A percentile compares a stretch with the other conserved stretches of the same genome.
Conservation (phyloP, 1,284 basidiomycete species). For the Leucocoprinus gongylophorus region DNA sequence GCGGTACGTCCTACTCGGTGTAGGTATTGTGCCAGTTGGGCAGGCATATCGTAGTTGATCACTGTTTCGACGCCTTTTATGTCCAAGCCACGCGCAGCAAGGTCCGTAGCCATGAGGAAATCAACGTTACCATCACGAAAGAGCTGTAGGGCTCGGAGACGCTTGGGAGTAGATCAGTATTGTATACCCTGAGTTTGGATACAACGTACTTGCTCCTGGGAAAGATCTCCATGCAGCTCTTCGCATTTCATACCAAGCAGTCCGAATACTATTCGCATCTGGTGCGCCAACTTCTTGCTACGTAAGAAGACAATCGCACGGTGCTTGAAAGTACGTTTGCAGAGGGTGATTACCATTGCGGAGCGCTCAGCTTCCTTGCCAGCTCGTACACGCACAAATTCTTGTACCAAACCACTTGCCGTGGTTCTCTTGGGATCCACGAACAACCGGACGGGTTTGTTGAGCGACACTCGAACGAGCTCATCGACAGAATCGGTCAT, state of each 20-base stretch:
- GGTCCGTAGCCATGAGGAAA: conserved; percentile 92
- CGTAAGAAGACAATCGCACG: conserved; percentile 91
- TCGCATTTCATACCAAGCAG: conserved; percentile 83
- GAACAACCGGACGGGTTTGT: conserved; percentile 89
- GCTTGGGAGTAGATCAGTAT: conserved; percentile 39
- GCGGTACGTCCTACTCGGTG: conserved; percentile 97
- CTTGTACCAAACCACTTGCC: conserved; percentile 87
- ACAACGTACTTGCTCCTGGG: conserved; percentile 80
- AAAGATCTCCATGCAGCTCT: conserved; percentile 92
- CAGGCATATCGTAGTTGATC: conserved; percentile 98
- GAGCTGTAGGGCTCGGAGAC: conserved; percentile 76
- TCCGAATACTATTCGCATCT: conserved; percentile 91
- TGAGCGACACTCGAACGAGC: conserved; percentile 85
- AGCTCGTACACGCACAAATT: conserved; percentile 86
- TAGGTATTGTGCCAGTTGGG: conserved; percentile 88
- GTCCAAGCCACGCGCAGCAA: conserved; percentile 92
- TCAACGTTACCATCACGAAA: conserved; percentile 86
- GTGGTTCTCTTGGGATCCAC: conserved; percentile 91
- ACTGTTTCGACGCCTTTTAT: conserved; percentile 98
- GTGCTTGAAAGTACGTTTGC: conserved; percentile 80
- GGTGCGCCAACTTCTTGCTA: conserved; percentile 95
- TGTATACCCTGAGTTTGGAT: neutral
- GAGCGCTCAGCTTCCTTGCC: conserved; percentile 77
- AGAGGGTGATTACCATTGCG: conserved; percentile 77
- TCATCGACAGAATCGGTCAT: conserved; percentile 97